Evolutionary conservation across 2,329 filamentous ascomycete species (phyloP).

Genomic region (Aureobasidium sp.): DNA sequence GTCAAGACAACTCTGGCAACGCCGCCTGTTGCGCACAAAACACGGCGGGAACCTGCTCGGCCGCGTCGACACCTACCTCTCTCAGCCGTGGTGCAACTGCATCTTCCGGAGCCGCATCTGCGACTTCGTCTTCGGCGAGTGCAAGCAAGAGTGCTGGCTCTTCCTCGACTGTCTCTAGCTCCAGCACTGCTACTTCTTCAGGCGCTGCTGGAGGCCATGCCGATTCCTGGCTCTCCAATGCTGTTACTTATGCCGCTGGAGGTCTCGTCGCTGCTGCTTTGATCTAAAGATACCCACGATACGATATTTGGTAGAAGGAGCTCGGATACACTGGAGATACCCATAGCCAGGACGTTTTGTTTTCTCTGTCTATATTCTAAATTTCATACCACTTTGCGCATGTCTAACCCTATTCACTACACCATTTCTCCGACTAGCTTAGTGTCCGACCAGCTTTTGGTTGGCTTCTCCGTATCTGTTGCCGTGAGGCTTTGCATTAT

Average conservation of each 20-base stretch:
- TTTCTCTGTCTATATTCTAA: constrained; percentile 7
- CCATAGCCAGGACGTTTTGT: background rate
- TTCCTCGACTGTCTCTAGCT: background rate
- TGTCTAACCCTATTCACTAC: background rate
- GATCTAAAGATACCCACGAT: background rate
- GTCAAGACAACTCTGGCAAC: constrained; percentile 10
- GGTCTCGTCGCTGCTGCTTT: constrained; percentile 7
- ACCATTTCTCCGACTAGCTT: background rate
- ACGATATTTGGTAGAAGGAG: background rate
- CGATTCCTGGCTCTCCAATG: constrained; percentile 12
- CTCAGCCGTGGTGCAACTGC: constrained; percentile 10
- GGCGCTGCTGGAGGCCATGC: constrained; percentile 8
- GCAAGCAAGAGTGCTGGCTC: background rate
- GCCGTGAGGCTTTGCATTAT: constrained; percentile 33
- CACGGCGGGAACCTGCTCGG: constrained; percentile 13
- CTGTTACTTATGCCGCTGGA: constrained; percentile 10
- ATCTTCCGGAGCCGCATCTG: background rate
- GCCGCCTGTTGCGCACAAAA: constrained; percentile 14
- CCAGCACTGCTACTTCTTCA: constrained; percentile 11
- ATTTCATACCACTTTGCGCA: background rate
- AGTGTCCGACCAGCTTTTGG: constrained; percentile 16
- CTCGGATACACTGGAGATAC: background rate
- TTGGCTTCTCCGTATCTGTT: constrained; percentile 27
- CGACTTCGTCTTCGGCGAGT: background rate
- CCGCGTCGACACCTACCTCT: constrained; percentile 11